A percentile compares a stretch with the other conserved stretches of the same genome.
These are phyloP conservation scores for Alternaria brassicicola DNA, from an alignment of 2,329 filamentous ascomycete species.

Conservation along the genomic window DNA sequence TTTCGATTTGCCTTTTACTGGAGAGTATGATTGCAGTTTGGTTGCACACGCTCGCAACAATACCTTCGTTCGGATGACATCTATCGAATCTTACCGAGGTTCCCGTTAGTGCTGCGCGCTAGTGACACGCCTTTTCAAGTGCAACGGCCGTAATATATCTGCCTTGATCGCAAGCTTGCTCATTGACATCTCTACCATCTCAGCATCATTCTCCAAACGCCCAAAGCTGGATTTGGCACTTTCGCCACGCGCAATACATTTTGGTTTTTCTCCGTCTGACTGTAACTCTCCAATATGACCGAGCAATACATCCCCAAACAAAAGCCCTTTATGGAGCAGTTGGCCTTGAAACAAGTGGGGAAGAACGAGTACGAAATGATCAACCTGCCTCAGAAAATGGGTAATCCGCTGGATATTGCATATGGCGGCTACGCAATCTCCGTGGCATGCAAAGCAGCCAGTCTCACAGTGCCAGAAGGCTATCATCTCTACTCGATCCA, in stretches of 20 bases:
- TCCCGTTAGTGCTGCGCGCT: background rate
- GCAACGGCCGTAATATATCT: background rate
- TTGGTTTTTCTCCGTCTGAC: background rate
- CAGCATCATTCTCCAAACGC: background rate
- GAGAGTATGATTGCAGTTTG: background rate
- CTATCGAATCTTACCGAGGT: background rate
- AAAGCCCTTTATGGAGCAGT: conserved; percentile 21
- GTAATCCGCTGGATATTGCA: conserved; percentile 48
- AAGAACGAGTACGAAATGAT: conserved; percentile 23
- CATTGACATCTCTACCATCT: background rate
- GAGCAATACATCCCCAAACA: background rate
- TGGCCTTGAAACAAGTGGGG: conserved; percentile 18
- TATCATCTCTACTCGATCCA: conserved; percentile 56
- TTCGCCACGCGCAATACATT: background rate
- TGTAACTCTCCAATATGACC: background rate
- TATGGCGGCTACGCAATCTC: conserved; percentile 56
- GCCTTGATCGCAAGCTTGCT: background rate
- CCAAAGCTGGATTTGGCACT: background rate
- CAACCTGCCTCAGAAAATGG: conserved; percentile 47
- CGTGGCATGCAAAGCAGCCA: conserved; percentile 53
- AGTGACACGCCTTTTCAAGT: background rate
- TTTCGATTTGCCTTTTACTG: background rate
- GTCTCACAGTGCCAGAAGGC: conserved; percentile 42
- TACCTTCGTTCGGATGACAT: background rate
- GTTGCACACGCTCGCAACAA: background rate